Conservation (phyloP, 306 rosid species). For the Fagus crenata region DNA sequence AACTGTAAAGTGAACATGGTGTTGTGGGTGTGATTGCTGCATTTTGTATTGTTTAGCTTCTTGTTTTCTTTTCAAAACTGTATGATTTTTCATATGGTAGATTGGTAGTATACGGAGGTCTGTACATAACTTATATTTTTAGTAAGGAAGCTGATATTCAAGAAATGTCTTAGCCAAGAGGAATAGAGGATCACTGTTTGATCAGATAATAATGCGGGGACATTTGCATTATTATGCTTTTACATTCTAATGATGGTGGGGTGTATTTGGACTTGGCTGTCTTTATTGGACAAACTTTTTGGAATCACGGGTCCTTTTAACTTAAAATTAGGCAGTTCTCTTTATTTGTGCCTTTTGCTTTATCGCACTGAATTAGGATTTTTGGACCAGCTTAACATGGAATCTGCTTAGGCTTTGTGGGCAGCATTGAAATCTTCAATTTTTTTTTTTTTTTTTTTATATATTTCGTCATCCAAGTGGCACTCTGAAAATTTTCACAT, state of each 20-base stretch:
- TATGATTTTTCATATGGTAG: background rate
- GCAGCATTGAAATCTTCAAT: too few species aligned
- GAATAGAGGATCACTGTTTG: conserved; percentile 6
- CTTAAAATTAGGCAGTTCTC: conserved; percentile 13
- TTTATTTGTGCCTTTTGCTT: background rate
- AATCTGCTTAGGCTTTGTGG: background rate
- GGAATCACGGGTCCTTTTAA: conserved; percentile 25
- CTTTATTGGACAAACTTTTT: conserved; percentile 29
- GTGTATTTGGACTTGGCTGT: conserved; percentile 17
- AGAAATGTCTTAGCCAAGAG: conserved; percentile 7
- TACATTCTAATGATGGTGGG: conserved; percentile 39
- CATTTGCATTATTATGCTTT: conserved; percentile 35
- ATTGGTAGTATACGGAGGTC: background rate
- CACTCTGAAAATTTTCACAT: background rate
- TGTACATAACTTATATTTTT: conserved; percentile 16
- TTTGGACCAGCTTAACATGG: background rate
- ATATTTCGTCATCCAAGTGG: background rate
- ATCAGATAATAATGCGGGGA: conserved; percentile 18
- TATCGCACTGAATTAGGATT: background rate
- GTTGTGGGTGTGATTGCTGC: conserved; percentile 5
- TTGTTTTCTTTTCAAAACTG: background rate
- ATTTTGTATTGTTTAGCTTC: background rate
- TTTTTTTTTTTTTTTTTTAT: too few species aligned
- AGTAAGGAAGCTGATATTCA: conserved; percentile 21
- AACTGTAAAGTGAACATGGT: background rate